Percentiles rank a stretch among this genome's conserved stretches.
phyloP scores from a whole-genome alignment of 768 basidiomycete species.

The Mycena venus region DNA sequence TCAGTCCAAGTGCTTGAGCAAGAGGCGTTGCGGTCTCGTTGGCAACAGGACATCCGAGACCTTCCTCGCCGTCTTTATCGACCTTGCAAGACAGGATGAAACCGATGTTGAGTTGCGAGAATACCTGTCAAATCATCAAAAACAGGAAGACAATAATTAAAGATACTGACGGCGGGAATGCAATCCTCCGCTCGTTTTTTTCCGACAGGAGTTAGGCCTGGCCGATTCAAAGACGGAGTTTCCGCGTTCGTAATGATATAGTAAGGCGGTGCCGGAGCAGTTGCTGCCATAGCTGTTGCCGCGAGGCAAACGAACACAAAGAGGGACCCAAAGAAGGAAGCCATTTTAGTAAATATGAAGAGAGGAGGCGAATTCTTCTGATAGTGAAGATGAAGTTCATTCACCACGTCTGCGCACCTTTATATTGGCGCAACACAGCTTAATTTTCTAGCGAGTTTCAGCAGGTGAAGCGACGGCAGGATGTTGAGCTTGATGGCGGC shows the following conservation, averaged over 20 bases:
- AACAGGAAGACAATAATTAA: not conserved
- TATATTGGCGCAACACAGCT: not conserved
- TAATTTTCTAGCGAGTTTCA: not conserved
- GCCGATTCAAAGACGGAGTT: conserved; percentile 5
- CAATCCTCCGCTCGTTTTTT: conserved; percentile 2
- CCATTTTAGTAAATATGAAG: not conserved
- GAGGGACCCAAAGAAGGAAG: not conserved
- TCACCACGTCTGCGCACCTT: not conserved
- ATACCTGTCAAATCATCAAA: conserved; percentile 1
- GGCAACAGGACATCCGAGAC: not conserved
- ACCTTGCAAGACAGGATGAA: conserved; percentile 9
- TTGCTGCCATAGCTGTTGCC: conserved; percentile 8
- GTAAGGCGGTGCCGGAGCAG: not conserved
- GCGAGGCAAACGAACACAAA: conserved; percentile 11
- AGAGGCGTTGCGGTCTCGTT: not conserved
- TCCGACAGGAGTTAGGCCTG: not conserved
- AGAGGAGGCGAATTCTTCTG: not conserved
- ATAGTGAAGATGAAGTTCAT: not conserved
- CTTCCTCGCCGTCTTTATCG: conserved; percentile 12
- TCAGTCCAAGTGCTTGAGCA: conserved; percentile 6
- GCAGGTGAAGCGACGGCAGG: not conserved
- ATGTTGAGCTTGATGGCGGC: conserved; percentile 1
- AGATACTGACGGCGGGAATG: conserved; percentile 1
- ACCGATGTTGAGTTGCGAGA: conserved; percentile 14
- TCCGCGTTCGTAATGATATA: conserved; percentile 6